Conservation (phyloP, 306 rosid genomes). For the Casuarina equisetifolia region DNA sequence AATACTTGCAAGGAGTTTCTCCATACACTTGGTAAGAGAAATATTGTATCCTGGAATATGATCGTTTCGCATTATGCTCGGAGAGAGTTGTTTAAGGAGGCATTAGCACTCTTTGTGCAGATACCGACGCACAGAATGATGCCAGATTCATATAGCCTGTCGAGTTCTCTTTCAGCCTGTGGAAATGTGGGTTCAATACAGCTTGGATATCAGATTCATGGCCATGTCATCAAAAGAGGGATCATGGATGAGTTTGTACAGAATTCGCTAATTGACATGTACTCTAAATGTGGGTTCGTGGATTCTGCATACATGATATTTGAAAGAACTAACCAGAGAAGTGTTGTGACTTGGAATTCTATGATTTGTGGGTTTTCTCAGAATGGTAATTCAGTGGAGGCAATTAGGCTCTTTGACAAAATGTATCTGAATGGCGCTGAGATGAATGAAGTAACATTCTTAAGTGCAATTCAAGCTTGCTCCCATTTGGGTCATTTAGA, state of each 20-base stretch:
- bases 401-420: constrained; percentile 68
- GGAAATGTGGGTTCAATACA: constrained; percentile 57
- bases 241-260: constrained; percentile 64
- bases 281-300: constrained; percentile 75
- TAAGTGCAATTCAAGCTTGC: constrained; percentile 87
- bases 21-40: constrained; percentile 38
- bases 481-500: constrained; percentile 71
- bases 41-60: constrained; percentile 62
- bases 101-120: constrained; percentile 50
- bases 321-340: constrained; percentile 35
- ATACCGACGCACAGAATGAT: constrained; percentile 56
- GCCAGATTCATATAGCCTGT: constrained; percentile 76
- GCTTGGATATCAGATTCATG: constrained; percentile 72
- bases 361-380: constrained; percentile 81
- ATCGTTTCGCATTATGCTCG: constrained; percentile 62
- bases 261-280: constrained; percentile 84
- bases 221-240: constrained; percentile 68
- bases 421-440: constrained; percentile 52
- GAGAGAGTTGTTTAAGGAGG: constrained; percentile 53
- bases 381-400: constrained; percentile 66
- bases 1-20: constrained; percentile 53
- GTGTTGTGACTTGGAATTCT: constrained; percentile 81
- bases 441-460: constrained; percentile 68
- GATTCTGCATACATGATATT: constrained; percentile 61
- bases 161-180: constrained; percentile 78